These are phyloP conservation scores for Talinum fruticosum DNA, from an alignment of 148 eudicot species.

Conservation along the genomic window DNA sequence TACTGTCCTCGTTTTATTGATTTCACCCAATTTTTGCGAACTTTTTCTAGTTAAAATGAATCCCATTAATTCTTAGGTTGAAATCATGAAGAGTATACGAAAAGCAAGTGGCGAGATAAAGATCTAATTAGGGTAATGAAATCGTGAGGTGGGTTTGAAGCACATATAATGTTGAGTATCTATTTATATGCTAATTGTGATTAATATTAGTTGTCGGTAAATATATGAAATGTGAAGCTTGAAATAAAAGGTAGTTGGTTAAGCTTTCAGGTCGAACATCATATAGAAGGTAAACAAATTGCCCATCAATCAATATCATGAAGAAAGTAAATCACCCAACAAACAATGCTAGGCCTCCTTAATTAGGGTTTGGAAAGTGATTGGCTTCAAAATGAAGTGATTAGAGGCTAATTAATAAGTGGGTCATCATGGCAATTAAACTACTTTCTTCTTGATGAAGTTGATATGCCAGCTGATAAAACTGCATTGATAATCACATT, in stretches of 20 bases:
- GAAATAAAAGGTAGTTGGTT: not conserved
- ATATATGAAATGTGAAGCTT: not conserved
- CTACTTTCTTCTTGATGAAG: not conserved
- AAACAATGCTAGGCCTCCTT: not conserved
- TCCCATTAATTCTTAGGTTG: no score
- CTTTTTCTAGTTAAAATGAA: no score
- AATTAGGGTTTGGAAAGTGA: constrained; percentile 4
- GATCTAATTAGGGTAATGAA: no score
- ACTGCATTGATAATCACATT: not conserved
- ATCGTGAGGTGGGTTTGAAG: no score
- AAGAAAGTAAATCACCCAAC: not conserved
- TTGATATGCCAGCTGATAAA: constrained; percentile 1
- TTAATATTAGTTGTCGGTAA: not conserved
- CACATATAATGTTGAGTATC: no score
- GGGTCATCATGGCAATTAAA: not conserved
- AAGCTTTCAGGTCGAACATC: not conserved
- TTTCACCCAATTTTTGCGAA: no score
- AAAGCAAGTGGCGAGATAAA: no score
- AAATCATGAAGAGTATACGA: no score
- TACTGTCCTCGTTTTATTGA: no score
- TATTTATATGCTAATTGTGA: not conserved
- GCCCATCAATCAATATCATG: not conserved
- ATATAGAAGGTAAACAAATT: not conserved
- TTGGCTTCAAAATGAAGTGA: constrained; percentile 5
- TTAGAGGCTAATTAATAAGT: constrained; percentile 6